Conservation (phyloP, 441 rosid species). For the Corymbia citriodora region DNA sequence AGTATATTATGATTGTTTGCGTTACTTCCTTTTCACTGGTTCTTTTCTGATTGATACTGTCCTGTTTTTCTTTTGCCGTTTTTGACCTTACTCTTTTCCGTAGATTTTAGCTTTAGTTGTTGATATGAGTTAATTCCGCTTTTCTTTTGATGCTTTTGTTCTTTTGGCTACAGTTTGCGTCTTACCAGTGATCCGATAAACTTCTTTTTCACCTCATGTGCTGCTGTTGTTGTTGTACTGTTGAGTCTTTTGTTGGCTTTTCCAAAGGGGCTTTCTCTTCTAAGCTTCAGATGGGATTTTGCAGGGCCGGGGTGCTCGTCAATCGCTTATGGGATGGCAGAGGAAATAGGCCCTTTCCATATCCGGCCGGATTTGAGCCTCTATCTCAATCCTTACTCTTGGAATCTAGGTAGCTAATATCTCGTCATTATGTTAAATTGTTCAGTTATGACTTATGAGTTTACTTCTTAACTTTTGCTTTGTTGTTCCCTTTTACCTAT, state of each 20-base stretch:
- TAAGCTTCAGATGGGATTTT: not conserved
- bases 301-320: conserved; percentile 98
- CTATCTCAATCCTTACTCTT: conserved; percentile 75
- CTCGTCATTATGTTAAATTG: not conserved
- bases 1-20: not conserved
- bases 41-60: not conserved
- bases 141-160: not conserved
- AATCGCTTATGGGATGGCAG: conserved; percentile 83
- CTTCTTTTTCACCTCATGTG: not conserved
- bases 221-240: not conserved
- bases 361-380: conserved; percentile 69
- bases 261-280: not conserved
- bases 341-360: conserved; percentile 94
- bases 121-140: not conserved
- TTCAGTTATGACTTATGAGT: not conserved
- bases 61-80: not conserved
- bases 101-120: not conserved
- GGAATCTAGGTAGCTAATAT: conserved; percentile 70
- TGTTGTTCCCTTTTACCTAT: not conserved
- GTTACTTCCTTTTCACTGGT: not conserved
- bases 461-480: not conserved
- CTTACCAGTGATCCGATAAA: not conserved
- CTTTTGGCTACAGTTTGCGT: not conserved
- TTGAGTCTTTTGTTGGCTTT: not conserved
- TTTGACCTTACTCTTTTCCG: not conserved